Base-by-base conservation (phyloP, 1,139 yeast genomes). In the Candida freyschussii region DNA sequence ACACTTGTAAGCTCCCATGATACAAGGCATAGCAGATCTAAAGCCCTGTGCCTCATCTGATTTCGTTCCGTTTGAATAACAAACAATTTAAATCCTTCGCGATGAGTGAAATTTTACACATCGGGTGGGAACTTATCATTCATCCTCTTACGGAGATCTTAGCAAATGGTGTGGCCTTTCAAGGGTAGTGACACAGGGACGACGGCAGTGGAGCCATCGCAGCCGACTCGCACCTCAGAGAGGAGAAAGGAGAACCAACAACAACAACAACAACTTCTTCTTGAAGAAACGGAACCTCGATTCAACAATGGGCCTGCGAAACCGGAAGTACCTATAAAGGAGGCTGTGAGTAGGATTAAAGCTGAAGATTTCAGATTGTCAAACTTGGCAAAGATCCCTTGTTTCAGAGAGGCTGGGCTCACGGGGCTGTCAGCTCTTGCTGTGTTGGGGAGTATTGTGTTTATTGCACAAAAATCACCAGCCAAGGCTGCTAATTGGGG, bases 371-470 rank as follows among this genome's bases (percentile, higher is more conserved):
- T 87, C 53, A 61, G 69, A 8, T 48, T 75, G 7, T 65, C 64
- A 4, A 67, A 71, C 27, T 63, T 81, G 38, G 67, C 77, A 13
- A 61, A 65, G 36, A 83, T 87, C 56, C 96, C 97, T 2, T 89
- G 97, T 57, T 85, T 89, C 57, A 67, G 96, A 42, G 91, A 83
- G 39, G 93, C 96, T 2, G 85, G 87, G 56, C 65, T 89, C 42
- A 73, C 94, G 0, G 97, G 96, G 5, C 75, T 86, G 41, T 80
- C 86, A 21, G 77, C 91, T n/a, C 75, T 86, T 68, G 83, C 80
- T 17, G 93, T 85, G 0, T 65, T 83, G 23, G 84, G 89, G 0
- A 71, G 79, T 0, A 83, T 85, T 23, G 75, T 89, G 34, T 76
- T 80, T 40, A 53, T 79, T 23, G 75, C 82, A 34, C 84, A 82